phyloP scores from a whole-genome alignment of 805 yeast genomes.

The Cyberlindnera amylophila region DNA sequence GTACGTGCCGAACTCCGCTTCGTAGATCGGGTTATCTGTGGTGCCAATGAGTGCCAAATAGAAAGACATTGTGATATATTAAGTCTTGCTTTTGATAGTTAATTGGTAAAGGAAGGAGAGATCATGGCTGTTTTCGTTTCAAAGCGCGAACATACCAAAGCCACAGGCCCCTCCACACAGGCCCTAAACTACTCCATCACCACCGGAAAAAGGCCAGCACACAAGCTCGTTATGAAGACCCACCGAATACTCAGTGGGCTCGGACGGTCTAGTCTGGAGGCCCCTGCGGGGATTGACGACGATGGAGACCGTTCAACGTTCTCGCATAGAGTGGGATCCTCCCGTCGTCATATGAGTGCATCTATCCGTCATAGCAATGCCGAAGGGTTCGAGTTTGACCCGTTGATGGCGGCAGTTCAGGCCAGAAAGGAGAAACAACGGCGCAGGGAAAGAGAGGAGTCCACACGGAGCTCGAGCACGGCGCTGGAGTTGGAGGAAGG shows the following conservation, averaged over 20 bases:
- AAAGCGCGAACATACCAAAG: too few species aligned
- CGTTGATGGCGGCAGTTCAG: slow-evolving; percentile 16
- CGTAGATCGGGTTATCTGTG: slow-evolving; percentile 81
- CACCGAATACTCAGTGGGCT: slow-evolving; percentile 3
- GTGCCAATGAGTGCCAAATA: slow-evolving; percentile 88
- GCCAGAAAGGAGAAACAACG: slow-evolving; percentile 11
- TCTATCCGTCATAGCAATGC: slow-evolving; percentile 12
- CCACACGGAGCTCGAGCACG: slow-evolving; percentile 8
- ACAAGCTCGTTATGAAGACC: background rate
- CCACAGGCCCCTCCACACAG: too few species aligned
- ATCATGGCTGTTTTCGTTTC: background rate
- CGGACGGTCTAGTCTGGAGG: background rate
- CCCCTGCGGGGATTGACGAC: background rate
- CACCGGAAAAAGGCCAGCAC: background rate
- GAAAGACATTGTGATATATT: slow-evolving; percentile 70
- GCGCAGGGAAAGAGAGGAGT: slow-evolving; percentile 10
- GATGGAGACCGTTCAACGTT: background rate
- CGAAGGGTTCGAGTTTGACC: slow-evolving; percentile 27
- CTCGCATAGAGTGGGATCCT: slow-evolving; percentile 3
- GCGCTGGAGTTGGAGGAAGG: background rate
- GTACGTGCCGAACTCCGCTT: slow-evolving; percentile 76
- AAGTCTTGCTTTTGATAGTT: too few species aligned
- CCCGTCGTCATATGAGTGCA: slow-evolving; percentile 5
- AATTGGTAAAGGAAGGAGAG: background rate
- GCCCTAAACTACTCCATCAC: background rate